Base-by-base conservation (phyloP, 345 rosid species). In the Acer negundo region DNA sequence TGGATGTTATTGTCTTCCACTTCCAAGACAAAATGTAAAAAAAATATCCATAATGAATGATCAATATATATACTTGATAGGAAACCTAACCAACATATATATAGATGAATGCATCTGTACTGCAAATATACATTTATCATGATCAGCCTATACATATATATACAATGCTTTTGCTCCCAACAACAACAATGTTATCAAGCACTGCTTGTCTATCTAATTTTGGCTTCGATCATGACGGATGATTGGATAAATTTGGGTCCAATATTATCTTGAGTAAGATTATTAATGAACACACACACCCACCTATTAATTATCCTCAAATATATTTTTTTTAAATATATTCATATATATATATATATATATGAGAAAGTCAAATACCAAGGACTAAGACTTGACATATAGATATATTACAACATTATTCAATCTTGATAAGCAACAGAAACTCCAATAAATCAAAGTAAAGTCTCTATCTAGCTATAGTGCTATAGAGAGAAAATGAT, bases 1-100 rank as follows among this genome's bases (percentile, higher is more conserved):
- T 63, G 70, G 77, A 47, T 74, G 70, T 74, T 69, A 11, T 26
- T 74, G 77, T 74, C 62, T 62, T 74, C 77, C 68, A 73, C 76
- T 61, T 35, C 20, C 15, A 62, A 55, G 76, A 73, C 76, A 73
- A 49, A 22, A 62, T 23, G 76, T 51, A 62, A 61, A 73, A 63
- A 62, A 22, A 62, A 62, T 24, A 17, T 46, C 44, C 40, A 62
- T 62, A 42, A 44, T 47, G 59, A 74, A 24, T 65, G 56, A 56
- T n/a, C 68, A 63, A 63, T 26, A 31, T 35, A 35, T 26, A 31
- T 35, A 35, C 20, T 38, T 58, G 31, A 63, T 56, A 63, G 70
- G 26, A 47, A 28, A 28, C 42, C 67, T 63, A 63, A 74, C 70
- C 59, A 44, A 63, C 35, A 73, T 8, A 47, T 8, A 47, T 28